Evolutionary conservation across 2,329 filamentous ascomycete genomes (phyloP), one percentile per base, ranked within the genome.

Genomic region (Cladophialophora carrionii): DNA sequence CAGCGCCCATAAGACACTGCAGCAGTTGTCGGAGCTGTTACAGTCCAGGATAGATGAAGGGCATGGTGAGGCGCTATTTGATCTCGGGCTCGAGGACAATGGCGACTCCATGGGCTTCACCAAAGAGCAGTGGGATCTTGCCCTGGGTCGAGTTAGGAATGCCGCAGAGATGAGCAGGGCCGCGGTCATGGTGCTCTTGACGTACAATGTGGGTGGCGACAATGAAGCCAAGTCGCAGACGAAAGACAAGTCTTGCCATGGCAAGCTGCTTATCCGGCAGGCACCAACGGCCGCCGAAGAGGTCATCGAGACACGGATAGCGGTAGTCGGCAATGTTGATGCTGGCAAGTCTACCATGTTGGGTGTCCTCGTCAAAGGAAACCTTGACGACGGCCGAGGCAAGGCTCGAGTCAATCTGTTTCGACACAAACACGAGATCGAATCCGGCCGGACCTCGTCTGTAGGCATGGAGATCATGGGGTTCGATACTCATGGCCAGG

Each of bases 381-480:
- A 91, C 58, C 87, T 99, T 1, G 95, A 99, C 73, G 95, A 99
- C 78, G 95, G 95, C 17, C 86, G 95, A 74, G 95, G 95, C 12
- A 94, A 91, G 77, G 94, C 95, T 53, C 89, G 95, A 68, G 91
- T 99, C 58, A 98, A 96, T 70, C 87, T 99, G 12, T 99, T 99
- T 79, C 87, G 95, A 17, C 95, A 99, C 78, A 98, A 99, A 78
- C 95, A 99, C 74, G 95, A 99, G 79, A 90, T 98, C 48, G 95
- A 99, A 78, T 95, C 91, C 54, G 95, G 95, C 1, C 86, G 95
- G 70, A 99, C 95, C 9, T 96, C 92, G 75, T 97, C 93, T 0
- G 95, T 99, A 0, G 94, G 95, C 49, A 96, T 98, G 93, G 95
- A 99, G 77, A 98, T 98, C 67, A 92, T 98, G 89, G 95, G 95